Conservation (phyloP, 2,329 filamentous ascomycete genomes). For the Fusarium veterinarium region DNA sequence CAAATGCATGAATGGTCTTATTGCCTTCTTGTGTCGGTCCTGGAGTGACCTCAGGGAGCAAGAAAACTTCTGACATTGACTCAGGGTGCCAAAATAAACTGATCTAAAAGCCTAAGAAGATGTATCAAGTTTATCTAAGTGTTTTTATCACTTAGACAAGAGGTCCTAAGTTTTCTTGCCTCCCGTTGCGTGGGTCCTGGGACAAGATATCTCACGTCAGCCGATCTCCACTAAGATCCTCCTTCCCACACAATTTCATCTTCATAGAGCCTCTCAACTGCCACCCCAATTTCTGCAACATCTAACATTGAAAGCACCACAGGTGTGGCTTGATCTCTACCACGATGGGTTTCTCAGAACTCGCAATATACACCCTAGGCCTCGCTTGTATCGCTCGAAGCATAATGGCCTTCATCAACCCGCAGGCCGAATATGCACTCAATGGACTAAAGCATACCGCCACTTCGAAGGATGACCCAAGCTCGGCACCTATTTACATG, state of each 20-base stretch:
- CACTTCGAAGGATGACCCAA: background rate
- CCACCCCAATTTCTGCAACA: background rate
- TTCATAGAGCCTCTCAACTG: background rate
- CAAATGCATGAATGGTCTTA: background rate
- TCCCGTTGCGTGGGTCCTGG: too few species aligned
- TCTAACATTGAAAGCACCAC: too few species aligned
- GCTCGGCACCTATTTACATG: constrained; percentile 5
- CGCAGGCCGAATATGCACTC: constrained; percentile 8
- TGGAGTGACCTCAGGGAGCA: too few species aligned
- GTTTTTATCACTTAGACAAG: background rate
- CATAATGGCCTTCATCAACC: constrained; percentile 7
- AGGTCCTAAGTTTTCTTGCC: background rate
- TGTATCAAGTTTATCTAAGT: background rate
- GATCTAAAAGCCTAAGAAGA: too few species aligned
- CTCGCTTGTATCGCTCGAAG: constrained; percentile 5
- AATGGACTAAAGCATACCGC: background rate
- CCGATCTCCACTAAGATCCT: background rate
- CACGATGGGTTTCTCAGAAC: background rate
- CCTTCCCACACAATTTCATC: background rate
- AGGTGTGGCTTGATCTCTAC: fast-evolving
- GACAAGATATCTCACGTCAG: background rate
- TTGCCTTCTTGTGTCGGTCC: background rate
- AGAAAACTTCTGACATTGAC: background rate
- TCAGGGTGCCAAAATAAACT: too few species aligned
- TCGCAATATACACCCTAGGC: background rate